These are phyloP conservation scores for Phaeosphaeria sp. DNA, from an alignment of 2,329 filamentous ascomycete species.

Conservation along the genomic window DNA sequence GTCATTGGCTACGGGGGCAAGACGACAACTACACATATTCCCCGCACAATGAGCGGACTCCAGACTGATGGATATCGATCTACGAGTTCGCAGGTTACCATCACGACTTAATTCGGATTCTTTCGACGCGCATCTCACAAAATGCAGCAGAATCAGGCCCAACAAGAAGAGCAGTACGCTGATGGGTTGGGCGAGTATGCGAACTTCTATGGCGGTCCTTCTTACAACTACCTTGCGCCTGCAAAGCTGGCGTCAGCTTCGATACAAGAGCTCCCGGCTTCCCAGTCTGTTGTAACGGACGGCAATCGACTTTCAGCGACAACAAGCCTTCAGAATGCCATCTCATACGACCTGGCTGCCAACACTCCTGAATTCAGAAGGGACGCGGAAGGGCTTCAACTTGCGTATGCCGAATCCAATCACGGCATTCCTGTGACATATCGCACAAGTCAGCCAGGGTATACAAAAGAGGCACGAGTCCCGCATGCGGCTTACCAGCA, in stretches of 20 bases:
- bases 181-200: constrained; percentile 12
- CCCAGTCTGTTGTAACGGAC: background rate
- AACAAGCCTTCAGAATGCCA: constrained; percentile 2
- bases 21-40: background rate
- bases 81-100: background rate
- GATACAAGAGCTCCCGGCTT: constrained; percentile 1
- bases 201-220: constrained; percentile 14
- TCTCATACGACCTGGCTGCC: constrained; percentile 17
- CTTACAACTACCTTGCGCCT: constrained; percentile 13
- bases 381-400: constrained; percentile 17
- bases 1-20: constrained; percentile 1
- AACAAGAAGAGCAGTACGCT: constrained; percentile 8
- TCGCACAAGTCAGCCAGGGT: background rate
- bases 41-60: background rate
- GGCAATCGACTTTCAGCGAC: background rate
- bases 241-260: constrained; percentile 5
- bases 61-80: constrained; percentile 1
- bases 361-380: constrained; percentile 8
- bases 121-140: background rate
- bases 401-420: constrained; percentile 3
- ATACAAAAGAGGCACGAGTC: constrained; percentile 13
- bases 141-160: constrained; percentile 9
- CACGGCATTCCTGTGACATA: constrained; percentile 1
- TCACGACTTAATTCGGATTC: background rate
- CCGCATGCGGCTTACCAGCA: constrained; percentile 9